A percentile compares a stretch with the other conserved stretches of the same genome.
phyloP scores from a whole-genome alignment of 495 filamentous ascomycete species.

The Penicillium subrubescens region DNA sequence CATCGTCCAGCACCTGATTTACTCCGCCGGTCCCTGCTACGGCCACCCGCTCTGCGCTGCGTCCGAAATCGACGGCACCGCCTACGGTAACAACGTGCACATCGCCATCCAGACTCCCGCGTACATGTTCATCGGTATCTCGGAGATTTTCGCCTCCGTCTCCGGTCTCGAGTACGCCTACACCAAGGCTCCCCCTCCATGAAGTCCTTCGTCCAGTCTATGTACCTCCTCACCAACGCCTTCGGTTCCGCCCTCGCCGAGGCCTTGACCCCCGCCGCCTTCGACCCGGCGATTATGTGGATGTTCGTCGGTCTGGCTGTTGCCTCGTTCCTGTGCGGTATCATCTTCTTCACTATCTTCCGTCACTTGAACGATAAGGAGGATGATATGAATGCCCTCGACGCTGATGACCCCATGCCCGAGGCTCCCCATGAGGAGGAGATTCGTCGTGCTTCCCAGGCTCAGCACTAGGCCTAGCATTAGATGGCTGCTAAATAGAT shows the following conservation, averaged over 20 bases:
- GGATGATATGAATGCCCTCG: conserved; percentile 51
- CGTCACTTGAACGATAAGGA: conserved; percentile 48
- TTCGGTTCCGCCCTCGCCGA: conserved; percentile 72
- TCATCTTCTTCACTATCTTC: conserved; percentile 49
- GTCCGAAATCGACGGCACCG: conserved; percentile 33
- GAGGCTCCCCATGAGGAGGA: conserved; percentile 16
- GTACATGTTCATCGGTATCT: conserved; percentile 71
- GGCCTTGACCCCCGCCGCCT: conserved; percentile 66
- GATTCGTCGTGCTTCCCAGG: conserved; percentile 15
- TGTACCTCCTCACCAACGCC: conserved; percentile 74
- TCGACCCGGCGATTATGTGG: conserved; percentile 70
- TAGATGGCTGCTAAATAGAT: conserved; percentile 5
- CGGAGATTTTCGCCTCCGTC: conserved; percentile 75
- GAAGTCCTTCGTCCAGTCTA: conserved; percentile 75
- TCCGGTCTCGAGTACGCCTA: conserved; percentile 76
- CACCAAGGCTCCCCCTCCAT: conserved; percentile 83
- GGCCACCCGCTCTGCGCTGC: conserved; percentile 37
- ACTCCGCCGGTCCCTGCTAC: conserved; percentile 58
- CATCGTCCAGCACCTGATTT: conserved; percentile 73
- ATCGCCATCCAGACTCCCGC: conserved; percentile 70
- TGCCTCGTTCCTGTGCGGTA: conserved; percentile 45
- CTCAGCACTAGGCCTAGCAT: conserved; percentile 1
- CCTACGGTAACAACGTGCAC: conserved; percentile 53
- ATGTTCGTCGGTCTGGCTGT: conserved; percentile 65
- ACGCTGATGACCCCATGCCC: conserved; percentile 35